phyloP scores from a whole-genome alignment of 129 eudicot genomes.

The Logfia minima region DNA sequence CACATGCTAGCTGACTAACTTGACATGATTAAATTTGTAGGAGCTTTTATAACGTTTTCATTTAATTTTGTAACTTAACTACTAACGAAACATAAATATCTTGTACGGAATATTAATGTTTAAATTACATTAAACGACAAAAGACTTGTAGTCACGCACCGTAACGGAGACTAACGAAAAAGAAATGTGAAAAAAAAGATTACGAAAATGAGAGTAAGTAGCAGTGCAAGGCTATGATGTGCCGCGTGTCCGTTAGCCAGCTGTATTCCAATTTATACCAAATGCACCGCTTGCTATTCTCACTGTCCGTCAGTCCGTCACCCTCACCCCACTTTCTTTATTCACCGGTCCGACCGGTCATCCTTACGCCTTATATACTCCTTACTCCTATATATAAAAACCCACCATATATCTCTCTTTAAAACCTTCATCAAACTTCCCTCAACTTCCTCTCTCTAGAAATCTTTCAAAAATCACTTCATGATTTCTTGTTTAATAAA shows the following conservation, averaged over 20 bases:
- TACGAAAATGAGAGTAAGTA: slow-evolving; percentile 34
- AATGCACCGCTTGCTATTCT: slow-evolving; percentile 55
- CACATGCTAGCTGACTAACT: no score
- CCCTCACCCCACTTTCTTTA: slow-evolving; percentile 31
- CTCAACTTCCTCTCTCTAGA: slow-evolving; percentile 27
- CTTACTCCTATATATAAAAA: slow-evolving; percentile 29
- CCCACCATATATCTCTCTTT: background rate
- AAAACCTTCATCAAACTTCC: background rate
- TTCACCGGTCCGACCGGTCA: slow-evolving; percentile 55
- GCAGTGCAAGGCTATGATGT: slow-evolving; percentile 46
- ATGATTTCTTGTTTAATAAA: no score
- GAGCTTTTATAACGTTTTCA: background rate
- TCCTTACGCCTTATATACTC: slow-evolving; percentile 34
- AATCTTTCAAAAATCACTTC: background rate
- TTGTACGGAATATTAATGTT: background rate
- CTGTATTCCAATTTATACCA: slow-evolving; percentile 69
- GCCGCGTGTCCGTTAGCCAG: slow-evolving; percentile 88
- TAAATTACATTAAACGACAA: slow-evolving; percentile 19
- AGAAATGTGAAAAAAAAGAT: slow-evolving; percentile 18
- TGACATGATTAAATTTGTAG: no score
- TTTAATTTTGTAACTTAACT: background rate
- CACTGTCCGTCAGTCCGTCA: slow-evolving; percentile 31
- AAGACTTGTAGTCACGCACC: slow-evolving; percentile 20
- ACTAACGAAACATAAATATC: background rate
- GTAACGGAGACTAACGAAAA: background rate